These are phyloP conservation scores for Davidsoniella eucalypti DNA, from an alignment of 2,329 filamentous ascomycete genomes.

Conservation along the genomic window DNA sequence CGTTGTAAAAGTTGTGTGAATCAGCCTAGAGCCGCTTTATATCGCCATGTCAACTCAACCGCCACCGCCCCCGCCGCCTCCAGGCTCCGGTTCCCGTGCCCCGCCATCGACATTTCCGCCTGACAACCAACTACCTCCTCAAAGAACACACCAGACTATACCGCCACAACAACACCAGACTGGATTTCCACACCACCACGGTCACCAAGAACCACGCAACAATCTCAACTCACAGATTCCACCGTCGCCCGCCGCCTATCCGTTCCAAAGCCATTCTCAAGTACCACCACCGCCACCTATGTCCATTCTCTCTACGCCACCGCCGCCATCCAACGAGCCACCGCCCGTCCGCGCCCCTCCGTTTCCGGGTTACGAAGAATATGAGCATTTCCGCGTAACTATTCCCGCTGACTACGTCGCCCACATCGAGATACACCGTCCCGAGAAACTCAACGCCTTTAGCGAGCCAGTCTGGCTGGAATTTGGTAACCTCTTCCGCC, in stretches of 20 bases:
- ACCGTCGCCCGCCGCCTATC: not conserved
- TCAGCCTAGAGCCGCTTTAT: not conserved
- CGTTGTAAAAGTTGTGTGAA: no score
- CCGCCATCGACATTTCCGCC: not conserved
- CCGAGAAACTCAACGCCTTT: constrained; percentile 79
- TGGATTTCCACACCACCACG: not conserved
- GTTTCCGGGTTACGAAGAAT: constrained; percentile 27
- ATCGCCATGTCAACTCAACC: constrained; percentile 2
- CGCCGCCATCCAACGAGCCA: constrained; percentile 12
- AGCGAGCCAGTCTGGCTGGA: constrained; percentile 74
- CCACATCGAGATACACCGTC: constrained; percentile 84
- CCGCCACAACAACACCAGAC: not conserved
- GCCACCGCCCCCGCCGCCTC: not conserved
- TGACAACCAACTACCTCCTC: not conserved
- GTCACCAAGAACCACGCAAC: not conserved
- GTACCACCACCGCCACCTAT: not conserved
- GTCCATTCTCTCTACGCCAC: not conserved
- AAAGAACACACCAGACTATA: not conserved
- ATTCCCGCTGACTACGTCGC: constrained; percentile 57
- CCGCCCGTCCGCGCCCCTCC: constrained; percentile 12
- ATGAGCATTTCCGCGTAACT: constrained; percentile 57
- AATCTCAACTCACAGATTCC: not conserved
- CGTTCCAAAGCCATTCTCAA: not conserved
- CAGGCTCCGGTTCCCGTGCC: not conserved
- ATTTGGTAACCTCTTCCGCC: constrained; percentile 53